phyloP scores from a whole-genome alignment of 352 stramenopile species.

The Globisporangium recalcitrans region DNA sequence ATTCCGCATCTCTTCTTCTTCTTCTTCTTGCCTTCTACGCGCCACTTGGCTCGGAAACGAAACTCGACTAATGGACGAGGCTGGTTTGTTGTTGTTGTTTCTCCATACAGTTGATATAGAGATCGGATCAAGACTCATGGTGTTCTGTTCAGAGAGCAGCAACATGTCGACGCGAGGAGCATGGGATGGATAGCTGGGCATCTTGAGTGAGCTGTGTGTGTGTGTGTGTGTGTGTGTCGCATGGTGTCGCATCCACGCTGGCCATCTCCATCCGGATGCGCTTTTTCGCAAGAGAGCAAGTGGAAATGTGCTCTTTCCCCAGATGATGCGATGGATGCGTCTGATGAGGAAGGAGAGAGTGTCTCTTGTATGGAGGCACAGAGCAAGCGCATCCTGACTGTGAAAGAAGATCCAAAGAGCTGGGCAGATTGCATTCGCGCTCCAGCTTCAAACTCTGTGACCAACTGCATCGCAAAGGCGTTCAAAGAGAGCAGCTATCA shows the following conservation, averaged over 20 bases:
- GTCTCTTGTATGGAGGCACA: background rate
- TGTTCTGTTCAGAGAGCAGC: no score
- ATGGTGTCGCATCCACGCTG: background rate
- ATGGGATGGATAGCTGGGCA: background rate
- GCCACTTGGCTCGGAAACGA: no score
- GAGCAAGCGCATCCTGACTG: background rate
- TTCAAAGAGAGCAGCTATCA: background rate
- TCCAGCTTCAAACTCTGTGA: background rate
- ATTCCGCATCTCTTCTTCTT: background rate
- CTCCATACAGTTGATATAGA: no score
- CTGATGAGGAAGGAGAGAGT: background rate
- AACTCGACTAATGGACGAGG: background rate
- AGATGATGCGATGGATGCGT: constrained; percentile 1
- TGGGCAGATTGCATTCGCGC: background rate
- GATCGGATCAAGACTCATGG: no score
- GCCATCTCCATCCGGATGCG: constrained; percentile 3
- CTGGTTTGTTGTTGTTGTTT: no score
- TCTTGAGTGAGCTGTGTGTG: no score
- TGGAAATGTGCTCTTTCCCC: background rate
- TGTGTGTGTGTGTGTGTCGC: background rate
- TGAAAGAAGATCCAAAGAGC: background rate
- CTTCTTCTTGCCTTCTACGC: no score
- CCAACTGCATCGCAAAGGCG: no score
- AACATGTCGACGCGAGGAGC: no score
- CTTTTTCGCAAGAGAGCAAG: background rate